These are phyloP conservation scores for Pythium rhizo-oryzae DNA, from an alignment of 352 stramenopile genomes.

Conservation along the genomic window DNA sequence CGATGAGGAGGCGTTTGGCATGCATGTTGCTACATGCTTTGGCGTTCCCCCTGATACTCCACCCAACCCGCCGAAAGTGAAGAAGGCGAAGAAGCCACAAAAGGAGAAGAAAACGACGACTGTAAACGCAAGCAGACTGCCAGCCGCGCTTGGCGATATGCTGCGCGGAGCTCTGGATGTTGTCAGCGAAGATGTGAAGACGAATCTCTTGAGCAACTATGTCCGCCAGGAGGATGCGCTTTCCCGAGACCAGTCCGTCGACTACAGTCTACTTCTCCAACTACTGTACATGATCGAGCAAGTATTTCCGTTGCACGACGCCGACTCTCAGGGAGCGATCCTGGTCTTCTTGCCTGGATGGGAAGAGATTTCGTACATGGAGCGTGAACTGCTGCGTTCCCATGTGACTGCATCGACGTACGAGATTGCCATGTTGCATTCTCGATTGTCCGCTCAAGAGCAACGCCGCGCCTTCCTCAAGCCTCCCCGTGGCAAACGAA, in stretches of 20 bases:
- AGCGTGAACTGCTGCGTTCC: constrained; percentile 61
- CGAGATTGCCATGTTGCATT: constrained; percentile 77
- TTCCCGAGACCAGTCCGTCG: constrained; percentile 62
- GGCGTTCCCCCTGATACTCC: constrained; percentile 31
- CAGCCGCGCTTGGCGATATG: constrained; percentile 35
- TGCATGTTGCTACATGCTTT: constrained; percentile 85
- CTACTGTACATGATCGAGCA: constrained; percentile 65
- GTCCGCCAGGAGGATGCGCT: constrained; percentile 63
- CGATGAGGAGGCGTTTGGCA: constrained; percentile 86
- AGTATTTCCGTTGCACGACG: constrained; percentile 50
- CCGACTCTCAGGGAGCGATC: constrained; percentile 62
- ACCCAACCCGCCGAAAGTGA: not conserved
- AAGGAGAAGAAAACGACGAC: constrained; percentile 27
- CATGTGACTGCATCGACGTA: constrained; percentile 52
- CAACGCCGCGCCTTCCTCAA: constrained; percentile 73
- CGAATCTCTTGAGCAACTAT: constrained; percentile 52
- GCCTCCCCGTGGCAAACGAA: constrained; percentile 60
- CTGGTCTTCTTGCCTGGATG: constrained; percentile 84
- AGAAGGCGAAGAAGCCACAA: constrained; percentile 16
- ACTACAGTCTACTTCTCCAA: constrained; percentile 70
- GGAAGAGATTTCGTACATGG: constrained; percentile 85
- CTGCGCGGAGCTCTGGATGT: constrained; percentile 39
- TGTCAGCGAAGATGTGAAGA: constrained; percentile 41
- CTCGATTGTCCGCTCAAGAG: constrained; percentile 66
- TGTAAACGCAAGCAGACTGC: not conserved